These are phyloP conservation scores for Aschersonia sp. DNA, from an alignment of 2,329 filamentous ascomycete species.

Conservation along the genomic window DNA sequence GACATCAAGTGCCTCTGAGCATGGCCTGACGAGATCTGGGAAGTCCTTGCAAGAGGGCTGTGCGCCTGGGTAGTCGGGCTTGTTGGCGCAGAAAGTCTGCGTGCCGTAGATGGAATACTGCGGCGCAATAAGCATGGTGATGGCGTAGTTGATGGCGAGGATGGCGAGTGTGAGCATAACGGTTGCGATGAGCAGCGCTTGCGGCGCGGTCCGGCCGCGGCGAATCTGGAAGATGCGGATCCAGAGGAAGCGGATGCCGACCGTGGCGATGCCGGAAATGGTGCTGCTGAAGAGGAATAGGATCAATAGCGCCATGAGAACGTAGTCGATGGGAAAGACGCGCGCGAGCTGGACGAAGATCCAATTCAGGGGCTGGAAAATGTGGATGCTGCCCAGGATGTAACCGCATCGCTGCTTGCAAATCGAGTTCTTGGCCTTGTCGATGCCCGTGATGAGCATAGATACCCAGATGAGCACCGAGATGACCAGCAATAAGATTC, in stretches of 20 bases:
- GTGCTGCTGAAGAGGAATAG: slow-evolving; percentile 81
- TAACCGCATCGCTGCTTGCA: slow-evolving; percentile 89
- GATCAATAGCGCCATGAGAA: slow-evolving; percentile 72
- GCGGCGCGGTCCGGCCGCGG: slow-evolving; percentile 76
- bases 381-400: slow-evolving; percentile 70
- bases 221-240: slow-evolving; percentile 83
- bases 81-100: slow-evolving; percentile 80
- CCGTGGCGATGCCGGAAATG: slow-evolving; percentile 68
- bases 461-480: slow-evolving; percentile 69
- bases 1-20: slow-evolving; percentile 62
- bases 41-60: slow-evolving; percentile 64
- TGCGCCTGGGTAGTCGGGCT: slow-evolving; percentile 43
- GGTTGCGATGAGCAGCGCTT: slow-evolving; percentile 80
- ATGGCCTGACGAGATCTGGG: slow-evolving; percentile 60
- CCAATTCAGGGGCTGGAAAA: slow-evolving; percentile 94
- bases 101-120: slow-evolving; percentile 91
- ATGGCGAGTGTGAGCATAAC: slow-evolving; percentile 83
- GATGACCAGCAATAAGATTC: slow-evolving; percentile 61
- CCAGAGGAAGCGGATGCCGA: slow-evolving; percentile 96
- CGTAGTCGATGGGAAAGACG: slow-evolving; percentile 83
- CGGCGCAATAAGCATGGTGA: slow-evolving; percentile 87
- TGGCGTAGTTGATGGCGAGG: slow-evolving; percentile 80
- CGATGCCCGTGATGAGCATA: slow-evolving; percentile 90
- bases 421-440: slow-evolving; percentile 90
- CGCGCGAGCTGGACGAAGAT: slow-evolving; percentile 60